A percentile compares a stretch with the other conserved stretches of the same genome.
phyloP scores from a whole-genome alignment of 1,284 basidiomycete species.

The Exobasidium rhododendri region DNA sequence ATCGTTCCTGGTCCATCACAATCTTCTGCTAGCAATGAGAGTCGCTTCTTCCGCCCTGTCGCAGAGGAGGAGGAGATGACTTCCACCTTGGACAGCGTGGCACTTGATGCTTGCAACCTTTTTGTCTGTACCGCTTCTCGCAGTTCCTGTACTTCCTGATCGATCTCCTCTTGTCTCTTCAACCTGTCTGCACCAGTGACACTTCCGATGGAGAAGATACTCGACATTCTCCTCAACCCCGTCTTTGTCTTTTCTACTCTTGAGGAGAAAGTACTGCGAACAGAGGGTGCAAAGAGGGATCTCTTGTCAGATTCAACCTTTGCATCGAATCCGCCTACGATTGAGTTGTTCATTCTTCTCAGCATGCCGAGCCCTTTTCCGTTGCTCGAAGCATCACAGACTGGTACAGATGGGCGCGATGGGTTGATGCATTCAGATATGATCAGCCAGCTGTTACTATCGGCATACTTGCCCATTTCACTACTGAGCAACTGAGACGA shows the following conservation, averaged over 20 bases:
- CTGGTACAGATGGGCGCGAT: neutral
- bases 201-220: neutral
- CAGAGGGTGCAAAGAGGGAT: constrained; percentile 16
- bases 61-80: no score
- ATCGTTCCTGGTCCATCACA: no score
- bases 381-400: neutral
- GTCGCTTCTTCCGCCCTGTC: no score
- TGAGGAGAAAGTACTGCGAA: constrained; percentile 2
- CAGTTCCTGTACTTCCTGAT: neutral
- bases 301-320: constrained; percentile 12
- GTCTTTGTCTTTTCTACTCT: neutral
- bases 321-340: neutral
- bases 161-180: neutral
- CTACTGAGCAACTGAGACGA: constrained; percentile 6
- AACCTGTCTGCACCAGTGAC: neutral
- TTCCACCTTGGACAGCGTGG: no score
- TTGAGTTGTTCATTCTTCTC: neutral
- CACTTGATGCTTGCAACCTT: no score
- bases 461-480: neutral
- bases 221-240: constrained; percentile 1
- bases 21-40: no score
- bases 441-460: constrained; percentile 11
- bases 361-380: neutral
- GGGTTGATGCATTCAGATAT: constrained; percentile 13
- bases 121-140: neutral